These are phyloP conservation scores for Aspergillus nanangensis DNA, from an alignment of 495 filamentous ascomycete genomes.

Conservation along the genomic window DNA sequence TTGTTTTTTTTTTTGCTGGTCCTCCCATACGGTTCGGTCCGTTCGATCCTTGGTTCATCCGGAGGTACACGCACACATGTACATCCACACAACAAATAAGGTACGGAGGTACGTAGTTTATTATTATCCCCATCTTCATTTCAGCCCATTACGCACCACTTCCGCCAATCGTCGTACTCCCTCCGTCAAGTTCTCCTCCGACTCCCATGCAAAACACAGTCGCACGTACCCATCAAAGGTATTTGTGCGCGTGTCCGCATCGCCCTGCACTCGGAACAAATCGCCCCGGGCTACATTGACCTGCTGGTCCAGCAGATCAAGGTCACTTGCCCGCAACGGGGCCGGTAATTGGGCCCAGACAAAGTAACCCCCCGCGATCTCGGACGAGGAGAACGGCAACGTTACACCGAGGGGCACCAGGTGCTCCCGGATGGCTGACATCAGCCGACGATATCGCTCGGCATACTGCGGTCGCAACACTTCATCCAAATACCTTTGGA, in stretches of 20 bases:
- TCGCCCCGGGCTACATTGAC: slow-evolving; percentile 60
- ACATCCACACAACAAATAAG: neutral
- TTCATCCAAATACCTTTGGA: slow-evolving; percentile 47
- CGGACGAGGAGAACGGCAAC: slow-evolving; percentile 28
- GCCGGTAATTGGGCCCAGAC: slow-evolving; percentile 67
- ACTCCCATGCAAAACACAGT: slow-evolving; percentile 74
- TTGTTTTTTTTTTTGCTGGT: too few relatives aligned
- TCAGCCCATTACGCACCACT: neutral
- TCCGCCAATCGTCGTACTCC: slow-evolving; percentile 43
- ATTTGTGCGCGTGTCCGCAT: slow-evolving; percentile 32
- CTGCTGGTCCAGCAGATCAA: slow-evolving; percentile 45
- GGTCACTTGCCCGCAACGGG: slow-evolving; percentile 42
- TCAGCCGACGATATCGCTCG: slow-evolving; percentile 48
- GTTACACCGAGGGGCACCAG: slow-evolving; percentile 57
- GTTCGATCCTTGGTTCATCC: too few relatives aligned
- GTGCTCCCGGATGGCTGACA: slow-evolving; percentile 48
- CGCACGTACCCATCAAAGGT: slow-evolving; percentile 54
- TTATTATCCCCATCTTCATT: neutral
- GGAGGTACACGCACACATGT: too few relatives aligned
- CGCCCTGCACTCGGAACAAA: slow-evolving; percentile 62
- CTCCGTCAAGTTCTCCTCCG: slow-evolving; percentile 60
- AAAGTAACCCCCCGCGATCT: slow-evolving; percentile 71
- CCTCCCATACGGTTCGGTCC: too few relatives aligned
- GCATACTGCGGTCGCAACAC: slow-evolving; percentile 51
- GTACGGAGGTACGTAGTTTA: too few relatives aligned